Conservation (phyloP, 1,284 basidiomycete genomes). For the Polyporus tsugae region DNA sequence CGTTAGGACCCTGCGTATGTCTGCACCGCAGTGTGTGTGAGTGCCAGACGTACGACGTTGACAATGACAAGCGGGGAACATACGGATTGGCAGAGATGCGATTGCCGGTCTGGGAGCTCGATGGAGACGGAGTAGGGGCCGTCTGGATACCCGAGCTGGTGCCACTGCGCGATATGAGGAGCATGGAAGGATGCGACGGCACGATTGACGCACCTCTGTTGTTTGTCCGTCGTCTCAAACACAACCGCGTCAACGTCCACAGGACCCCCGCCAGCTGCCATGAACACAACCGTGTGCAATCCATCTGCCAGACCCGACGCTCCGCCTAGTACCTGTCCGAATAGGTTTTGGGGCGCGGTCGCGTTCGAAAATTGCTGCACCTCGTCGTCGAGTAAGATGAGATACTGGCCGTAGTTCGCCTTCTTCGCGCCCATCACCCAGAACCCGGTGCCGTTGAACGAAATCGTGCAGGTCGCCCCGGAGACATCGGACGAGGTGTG, state of each 20-base stretch:
- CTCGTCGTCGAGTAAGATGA: constrained; percentile 55
- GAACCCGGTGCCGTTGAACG: constrained; percentile 58
- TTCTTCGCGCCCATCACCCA: constrained; percentile 57
- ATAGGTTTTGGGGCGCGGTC: constrained; percentile 38
- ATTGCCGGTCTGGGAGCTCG: neutral
- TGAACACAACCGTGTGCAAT: constrained; percentile 55
- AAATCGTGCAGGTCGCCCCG: constrained; percentile 38
- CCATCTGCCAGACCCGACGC: constrained; percentile 51
- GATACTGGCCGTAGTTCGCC: constrained; percentile 58
- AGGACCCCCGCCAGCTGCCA: constrained; percentile 49
- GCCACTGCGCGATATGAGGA: neutral
- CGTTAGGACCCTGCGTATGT: neutral
- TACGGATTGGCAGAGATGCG: constrained; percentile 23
- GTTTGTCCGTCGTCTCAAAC: constrained; percentile 49
- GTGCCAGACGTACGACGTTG: too few species aligned
- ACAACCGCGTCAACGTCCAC: constrained; percentile 61
- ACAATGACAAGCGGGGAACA: neutral
- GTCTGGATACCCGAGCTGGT: neutral
- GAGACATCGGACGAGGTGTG: constrained; percentile 36
- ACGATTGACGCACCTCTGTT: constrained; percentile 29
- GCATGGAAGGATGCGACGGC: neutral
- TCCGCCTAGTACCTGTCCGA: constrained; percentile 53
- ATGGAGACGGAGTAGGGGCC: neutral
- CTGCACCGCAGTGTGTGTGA: neutral
- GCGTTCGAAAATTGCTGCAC: constrained; percentile 47